Percentiles rank a stretch among this genome's conserved stretches.
Conservation (phyloP, 345 rosid genomes). For the Raphanus raphanistrum region DNA sequence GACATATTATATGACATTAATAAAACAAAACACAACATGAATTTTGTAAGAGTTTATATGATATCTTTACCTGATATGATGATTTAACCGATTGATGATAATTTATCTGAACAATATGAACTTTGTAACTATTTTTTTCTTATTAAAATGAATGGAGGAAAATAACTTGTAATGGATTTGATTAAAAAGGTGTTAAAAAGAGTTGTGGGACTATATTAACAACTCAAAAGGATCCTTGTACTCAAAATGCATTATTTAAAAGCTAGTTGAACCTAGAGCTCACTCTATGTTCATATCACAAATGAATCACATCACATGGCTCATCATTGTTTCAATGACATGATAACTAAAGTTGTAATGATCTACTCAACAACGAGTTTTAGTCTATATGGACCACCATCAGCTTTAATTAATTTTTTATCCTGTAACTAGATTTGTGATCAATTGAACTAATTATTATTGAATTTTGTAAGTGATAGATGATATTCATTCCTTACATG, state of each 20-base stretch:
- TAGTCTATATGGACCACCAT: slow-evolving; percentile 33
- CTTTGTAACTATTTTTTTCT: not conserved
- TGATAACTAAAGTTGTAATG: slow-evolving; percentile 40
- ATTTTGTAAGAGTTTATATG: not conserved
- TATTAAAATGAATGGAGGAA: not conserved
- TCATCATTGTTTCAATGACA: slow-evolving; percentile 38
- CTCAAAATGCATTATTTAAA: slow-evolving; percentile 27
- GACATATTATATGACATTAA: not conserved
- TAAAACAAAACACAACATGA: not conserved
- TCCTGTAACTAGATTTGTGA: not conserved
- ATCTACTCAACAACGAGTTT: slow-evolving; percentile 40
- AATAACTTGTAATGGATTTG: not conserved
- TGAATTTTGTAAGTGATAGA: not conserved
- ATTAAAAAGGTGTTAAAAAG: not conserved
- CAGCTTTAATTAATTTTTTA: slow-evolving; percentile 9
- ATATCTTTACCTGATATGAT: not conserved
- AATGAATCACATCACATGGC: slow-evolving; percentile 40
- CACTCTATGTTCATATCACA: slow-evolving; percentile 29
- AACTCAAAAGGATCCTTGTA: slow-evolving; percentile 36
- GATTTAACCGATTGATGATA: not conserved
- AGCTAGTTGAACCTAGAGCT: slow-evolving; percentile 28
- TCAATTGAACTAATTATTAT: slow-evolving; percentile 17
- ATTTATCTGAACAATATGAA: not conserved
- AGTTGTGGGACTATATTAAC: slow-evolving; percentile 34
- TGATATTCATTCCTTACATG: not conserved